Percentiles rank a stretch among this genome's conserved stretches.
Evolutionary conservation across 106 monocot species (phyloP).

Genomic region (Dendrobium chrysotoxum): DNA sequence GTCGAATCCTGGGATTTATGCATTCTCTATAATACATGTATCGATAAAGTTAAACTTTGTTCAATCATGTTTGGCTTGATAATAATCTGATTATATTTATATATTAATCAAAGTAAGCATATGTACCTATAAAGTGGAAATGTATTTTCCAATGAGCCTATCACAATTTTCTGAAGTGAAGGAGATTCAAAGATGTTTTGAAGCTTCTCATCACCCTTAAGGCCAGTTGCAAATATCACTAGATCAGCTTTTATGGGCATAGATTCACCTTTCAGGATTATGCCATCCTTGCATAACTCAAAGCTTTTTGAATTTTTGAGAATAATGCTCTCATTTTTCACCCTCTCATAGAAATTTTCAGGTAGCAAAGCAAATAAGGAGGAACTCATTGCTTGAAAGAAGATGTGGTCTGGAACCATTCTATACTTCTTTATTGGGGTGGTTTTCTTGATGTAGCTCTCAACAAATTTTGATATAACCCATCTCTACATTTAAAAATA

Average conservation of each 20-base stretch:
- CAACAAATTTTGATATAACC: constrained; percentile 44
- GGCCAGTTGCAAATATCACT: constrained; percentile 31
- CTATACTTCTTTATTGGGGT: constrained; percentile 50
- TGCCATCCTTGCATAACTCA: constrained; percentile 39
- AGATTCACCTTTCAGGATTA: constrained; percentile 36
- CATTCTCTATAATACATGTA: too few relatives aligned
- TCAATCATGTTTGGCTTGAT: constrained; percentile 56
- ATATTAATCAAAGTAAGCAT: too few relatives aligned
- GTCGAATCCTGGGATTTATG: too few relatives aligned
- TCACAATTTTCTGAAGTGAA: too few relatives aligned
- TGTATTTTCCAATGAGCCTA: too few relatives aligned
- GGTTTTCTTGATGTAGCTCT: constrained; percentile 44
- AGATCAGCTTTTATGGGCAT: constrained; percentile 19
- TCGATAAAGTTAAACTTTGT: constrained; percentile 11
- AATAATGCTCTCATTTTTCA: constrained; percentile 62
- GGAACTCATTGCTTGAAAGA: neutral
- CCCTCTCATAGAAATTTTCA: constrained; percentile 47
- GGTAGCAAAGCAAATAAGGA: constrained; percentile 26
- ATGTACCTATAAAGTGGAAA: too few relatives aligned
- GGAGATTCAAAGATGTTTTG: too few relatives aligned
- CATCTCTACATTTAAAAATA: constrained; percentile 30
- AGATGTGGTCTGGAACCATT: constrained; percentile 34
- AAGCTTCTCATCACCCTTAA: too few relatives aligned
- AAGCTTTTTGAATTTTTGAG: constrained; percentile 36
- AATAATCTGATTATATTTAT: neutral